These are phyloP conservation scores for Rhinocladiella similis DNA, from an alignment of 2,329 filamentous ascomycete genomes.

Conservation along the genomic window DNA sequence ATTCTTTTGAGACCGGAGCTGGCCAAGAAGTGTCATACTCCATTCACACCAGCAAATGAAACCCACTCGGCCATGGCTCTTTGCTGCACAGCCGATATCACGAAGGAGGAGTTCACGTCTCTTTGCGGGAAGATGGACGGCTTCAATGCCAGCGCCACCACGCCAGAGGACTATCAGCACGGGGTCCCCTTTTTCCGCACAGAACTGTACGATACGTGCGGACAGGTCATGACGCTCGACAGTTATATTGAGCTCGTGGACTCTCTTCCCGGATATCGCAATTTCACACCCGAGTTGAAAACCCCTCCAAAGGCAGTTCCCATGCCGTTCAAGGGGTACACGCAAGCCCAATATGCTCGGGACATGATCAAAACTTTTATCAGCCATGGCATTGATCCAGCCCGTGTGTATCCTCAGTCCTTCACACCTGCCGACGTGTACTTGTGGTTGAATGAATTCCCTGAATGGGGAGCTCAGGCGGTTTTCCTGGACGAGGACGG, in stretches of 20 bases:
- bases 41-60: slow-evolving; percentile 58
- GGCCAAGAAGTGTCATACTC: slow-evolving; percentile 62
- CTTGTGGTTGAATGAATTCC: slow-evolving; percentile 66
- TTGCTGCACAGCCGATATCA: slow-evolving; percentile 73
- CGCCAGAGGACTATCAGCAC: slow-evolving; percentile 56
- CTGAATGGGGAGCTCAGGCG: slow-evolving; percentile 61
- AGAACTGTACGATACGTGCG: slow-evolving; percentile 46
- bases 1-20: slow-evolving; percentile 63
- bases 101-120: slow-evolving; percentile 64
- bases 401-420: slow-evolving; percentile 63
- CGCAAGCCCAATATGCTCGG: slow-evolving; percentile 64
- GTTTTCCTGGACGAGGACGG: slow-evolving; percentile 66
- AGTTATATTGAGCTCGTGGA: slow-evolving; percentile 64
- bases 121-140: slow-evolving; percentile 73
- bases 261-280: slow-evolving; percentile 51
- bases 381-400: slow-evolving; percentile 52
- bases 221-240: slow-evolving; percentile 60
- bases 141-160: slow-evolving; percentile 57
- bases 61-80: slow-evolving; percentile 58
- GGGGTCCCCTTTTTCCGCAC: slow-evolving; percentile 51
- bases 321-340: slow-evolving; percentile 71
- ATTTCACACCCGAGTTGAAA: slow-evolving; percentile 69
- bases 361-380: slow-evolving; percentile 65
- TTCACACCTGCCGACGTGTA: slow-evolving; percentile 65
- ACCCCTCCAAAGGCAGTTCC: slow-evolving; percentile 57